A percentile compares a stretch with the other conserved stretches of the same genome.
Evolutionary conservation across 176 grass and related monocot species (phyloP).

Genomic region (Oryza rufipogon): DNA sequence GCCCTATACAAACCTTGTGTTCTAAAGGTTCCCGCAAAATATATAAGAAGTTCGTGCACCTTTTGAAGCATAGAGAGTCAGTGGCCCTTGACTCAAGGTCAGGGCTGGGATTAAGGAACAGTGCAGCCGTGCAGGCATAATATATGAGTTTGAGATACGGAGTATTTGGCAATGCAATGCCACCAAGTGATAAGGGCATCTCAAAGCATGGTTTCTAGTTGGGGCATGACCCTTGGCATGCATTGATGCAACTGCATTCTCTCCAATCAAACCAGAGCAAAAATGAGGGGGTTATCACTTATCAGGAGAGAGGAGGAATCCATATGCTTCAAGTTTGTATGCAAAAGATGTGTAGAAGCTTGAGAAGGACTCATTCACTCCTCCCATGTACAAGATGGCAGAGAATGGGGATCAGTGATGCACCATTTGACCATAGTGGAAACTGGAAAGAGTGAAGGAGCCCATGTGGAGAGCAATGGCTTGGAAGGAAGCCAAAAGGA

Average conservation of each 20-base stretch:
- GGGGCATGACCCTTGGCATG: neutral
- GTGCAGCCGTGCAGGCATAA: neutral
- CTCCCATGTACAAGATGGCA: neutral
- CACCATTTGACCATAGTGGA: conserved; percentile 7
- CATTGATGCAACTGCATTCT: neutral
- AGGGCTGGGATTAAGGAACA: neutral
- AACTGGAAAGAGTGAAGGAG: conserved; percentile 16
- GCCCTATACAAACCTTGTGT: no score
- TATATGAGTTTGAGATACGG: neutral
- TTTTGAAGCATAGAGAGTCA: no score
- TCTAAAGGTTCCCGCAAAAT: no score
- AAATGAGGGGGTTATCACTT: neutral
- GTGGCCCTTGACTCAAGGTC: neutral
- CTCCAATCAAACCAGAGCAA: conserved; percentile 9
- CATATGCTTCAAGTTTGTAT: neutral
- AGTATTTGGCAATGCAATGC: neutral
- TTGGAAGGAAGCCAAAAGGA: conserved; percentile 25
- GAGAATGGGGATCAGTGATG: neutral
- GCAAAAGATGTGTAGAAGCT: neutral
- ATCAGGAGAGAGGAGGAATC: neutral
- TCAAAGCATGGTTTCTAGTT: neutral
- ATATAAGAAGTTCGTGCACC: no score
- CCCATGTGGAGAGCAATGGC: conserved; percentile 40
- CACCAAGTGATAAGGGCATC: neutral
- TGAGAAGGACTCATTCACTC: conserved; percentile 23